Conservation (phyloP, 148 eudicot species). For the Persicaria maculosa region DNA sequence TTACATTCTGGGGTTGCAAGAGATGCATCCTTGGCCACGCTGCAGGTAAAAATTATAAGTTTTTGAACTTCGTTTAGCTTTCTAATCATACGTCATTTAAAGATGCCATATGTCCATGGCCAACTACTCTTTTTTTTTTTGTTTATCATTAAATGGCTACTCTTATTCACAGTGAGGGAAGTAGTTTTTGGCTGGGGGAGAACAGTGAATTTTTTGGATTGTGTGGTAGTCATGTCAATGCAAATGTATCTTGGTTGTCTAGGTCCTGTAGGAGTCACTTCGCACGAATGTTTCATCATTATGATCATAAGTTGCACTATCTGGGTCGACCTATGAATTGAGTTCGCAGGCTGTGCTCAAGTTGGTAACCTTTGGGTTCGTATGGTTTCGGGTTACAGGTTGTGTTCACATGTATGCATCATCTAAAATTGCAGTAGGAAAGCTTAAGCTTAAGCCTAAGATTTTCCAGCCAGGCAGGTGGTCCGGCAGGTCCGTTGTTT, state of each 20-base stretch:
- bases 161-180: neutral
- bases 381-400: neutral
- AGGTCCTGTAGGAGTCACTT: neutral
- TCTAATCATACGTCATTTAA: neutral
- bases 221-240: neutral
- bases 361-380: neutral
- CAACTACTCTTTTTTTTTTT: neutral
- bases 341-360: neutral
- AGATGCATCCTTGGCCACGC: slow-evolving; percentile 72
- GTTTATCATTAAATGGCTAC: neutral
- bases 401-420: neutral
- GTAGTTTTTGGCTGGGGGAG: neutral
- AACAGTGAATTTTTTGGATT: neutral
- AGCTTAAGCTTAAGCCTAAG: neutral
- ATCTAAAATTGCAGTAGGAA: neutral
- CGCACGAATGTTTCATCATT: neutral
- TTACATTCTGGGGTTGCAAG: slow-evolving; percentile 67
- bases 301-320: neutral
- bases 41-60: slow-evolving; percentile 42
- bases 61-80: neutral
- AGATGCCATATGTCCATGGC: neutral
- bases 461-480: neutral
- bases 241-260: neutral
- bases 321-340: neutral
- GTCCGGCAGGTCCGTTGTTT: neutral